A percentile compares a stretch with the other conserved stretches of the same genome.
These are phyloP conservation scores for Cinnamomum chago DNA, from an alignment of 164 flowering plant species.

Conservation along the genomic window DNA sequence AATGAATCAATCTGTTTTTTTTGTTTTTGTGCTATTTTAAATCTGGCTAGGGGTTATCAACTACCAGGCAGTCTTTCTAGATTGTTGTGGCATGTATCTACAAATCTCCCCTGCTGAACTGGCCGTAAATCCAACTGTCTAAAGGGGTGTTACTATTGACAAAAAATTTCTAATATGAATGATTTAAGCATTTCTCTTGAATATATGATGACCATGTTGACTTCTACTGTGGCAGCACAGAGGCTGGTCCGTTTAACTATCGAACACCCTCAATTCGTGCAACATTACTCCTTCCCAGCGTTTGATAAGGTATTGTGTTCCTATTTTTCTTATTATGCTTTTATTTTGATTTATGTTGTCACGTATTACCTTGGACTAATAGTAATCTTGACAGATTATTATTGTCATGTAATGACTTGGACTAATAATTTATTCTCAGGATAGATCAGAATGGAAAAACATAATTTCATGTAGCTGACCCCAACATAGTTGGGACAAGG, in stretches of 20 bases:
- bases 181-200: background rate
- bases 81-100: too few relatives aligned
- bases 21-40: too few relatives aligned
- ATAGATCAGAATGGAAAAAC: too few relatives aligned
- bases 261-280: conserved; percentile 55
- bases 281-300: conserved; percentile 37
- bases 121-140: background rate
- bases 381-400: too few relatives aligned
- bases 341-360: background rate
- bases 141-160: background rate
- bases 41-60: too few relatives aligned
- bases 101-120: too few relatives aligned
- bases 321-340: background rate
- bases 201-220: conserved; percentile 16
- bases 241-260: conserved; percentile 66
- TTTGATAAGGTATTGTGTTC: conserved; percentile 17
- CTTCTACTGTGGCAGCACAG: conserved; percentile 58
- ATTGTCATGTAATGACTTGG: too few relatives aligned
- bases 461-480: too few relatives aligned
- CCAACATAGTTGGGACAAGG: too few relatives aligned
- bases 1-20: too few relatives aligned
- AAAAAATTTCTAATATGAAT: background rate
- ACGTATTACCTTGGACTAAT: background rate
- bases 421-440: too few relatives aligned
- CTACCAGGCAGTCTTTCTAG: too few relatives aligned